Base-by-base conservation (phyloP, 75 land plant genomes). In the Picea sitchensis region DNA sequence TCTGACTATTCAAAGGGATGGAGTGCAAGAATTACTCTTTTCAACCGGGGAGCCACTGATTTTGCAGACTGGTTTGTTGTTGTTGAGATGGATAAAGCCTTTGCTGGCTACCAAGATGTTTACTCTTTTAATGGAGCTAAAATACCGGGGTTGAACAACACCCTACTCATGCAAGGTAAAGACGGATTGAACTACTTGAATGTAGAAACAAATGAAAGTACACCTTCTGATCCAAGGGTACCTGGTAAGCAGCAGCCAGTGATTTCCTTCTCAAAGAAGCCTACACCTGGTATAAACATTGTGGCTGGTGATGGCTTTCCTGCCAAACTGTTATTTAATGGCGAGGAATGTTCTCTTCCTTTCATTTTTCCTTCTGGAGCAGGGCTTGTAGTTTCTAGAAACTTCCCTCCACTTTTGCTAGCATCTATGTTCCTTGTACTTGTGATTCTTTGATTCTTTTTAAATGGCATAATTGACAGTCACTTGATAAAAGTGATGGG, bases 201-300 rank as follows among this genome's bases (percentile, higher is more conserved):
- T 31, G 78, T 63, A 20, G 74, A 81, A 75, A 17, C n/a, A 34
- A 71, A 85, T 67, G 38, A 2, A 2, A 36, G 1, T 36, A 36
- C 38, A 36, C 3, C 2, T 2, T 36, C 1, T 36, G 38, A 36
- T 36, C 38, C 15, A 3, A 77, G 74, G 31, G 88, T 89, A 3
- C 92, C 96, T 0, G 94, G 98, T 11, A 96, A 90, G 77, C 90
- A 86, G 67, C 99, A 97, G 75, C 87, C 99, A 3, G 95, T 97
- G 1, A 81, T 94, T 0, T 90, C 98, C 3, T 97, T 94, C 81
- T 77, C 80, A 0, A 92, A 94, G 86, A 85, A 87, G 76, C 5
- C 9, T 8, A 90, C 87, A 0, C 89, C 86, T 2, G 90, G 88
- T 3, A 87, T 94, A 12, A 76, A 85, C n/a, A 73, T 92, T 1